Conservation (phyloP, 148 eudicot species). For the Selenicereus undatus region DNA sequence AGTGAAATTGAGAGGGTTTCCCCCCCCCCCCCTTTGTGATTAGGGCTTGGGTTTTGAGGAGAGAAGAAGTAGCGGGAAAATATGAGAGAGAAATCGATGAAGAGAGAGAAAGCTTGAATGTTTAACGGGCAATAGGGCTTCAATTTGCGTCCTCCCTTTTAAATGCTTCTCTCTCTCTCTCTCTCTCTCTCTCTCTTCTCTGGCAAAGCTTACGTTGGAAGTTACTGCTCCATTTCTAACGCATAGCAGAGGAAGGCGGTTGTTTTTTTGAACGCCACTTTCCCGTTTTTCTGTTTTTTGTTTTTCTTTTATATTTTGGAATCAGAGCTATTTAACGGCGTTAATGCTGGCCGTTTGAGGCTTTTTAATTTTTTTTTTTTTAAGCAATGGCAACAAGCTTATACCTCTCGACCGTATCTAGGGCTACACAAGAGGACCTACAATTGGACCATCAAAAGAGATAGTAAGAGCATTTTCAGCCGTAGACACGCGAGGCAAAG, state of each 20-base stretch:
- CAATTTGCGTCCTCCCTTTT: background rate
- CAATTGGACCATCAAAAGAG: no score
- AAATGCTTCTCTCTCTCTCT: background rate
- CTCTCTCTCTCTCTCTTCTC: background rate
- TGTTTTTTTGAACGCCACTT: slow-evolving; percentile 1
- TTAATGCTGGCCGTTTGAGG: no score
- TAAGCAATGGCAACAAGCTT: no score
- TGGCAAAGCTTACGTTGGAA: slow-evolving; percentile 20
- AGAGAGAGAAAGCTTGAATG: background rate
- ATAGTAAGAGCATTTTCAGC: no score
- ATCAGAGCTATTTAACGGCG: background rate
- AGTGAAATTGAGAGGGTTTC: background rate
- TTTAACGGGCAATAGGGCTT: slow-evolving; percentile 21
- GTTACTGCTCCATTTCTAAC: slow-evolving; percentile 11
- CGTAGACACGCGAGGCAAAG: no score
- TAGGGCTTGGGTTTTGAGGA: slow-evolving; percentile 20
- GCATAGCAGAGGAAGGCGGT: background rate
- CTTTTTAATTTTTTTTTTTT: no score
- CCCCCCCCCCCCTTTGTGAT: background rate
- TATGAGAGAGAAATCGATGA: background rate
- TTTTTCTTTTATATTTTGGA: background rate
- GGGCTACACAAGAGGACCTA: no score
- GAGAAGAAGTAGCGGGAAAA: slow-evolving; percentile 28
- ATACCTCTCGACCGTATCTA: no score
- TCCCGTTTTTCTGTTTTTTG: background rate